A percentile compares a stretch with the other conserved stretches of the same genome.
These are phyloP conservation scores for Colletotrichum higginsianum DNA, from an alignment of 2,329 filamentous ascomycete genomes.

Conservation along the genomic window DNA sequence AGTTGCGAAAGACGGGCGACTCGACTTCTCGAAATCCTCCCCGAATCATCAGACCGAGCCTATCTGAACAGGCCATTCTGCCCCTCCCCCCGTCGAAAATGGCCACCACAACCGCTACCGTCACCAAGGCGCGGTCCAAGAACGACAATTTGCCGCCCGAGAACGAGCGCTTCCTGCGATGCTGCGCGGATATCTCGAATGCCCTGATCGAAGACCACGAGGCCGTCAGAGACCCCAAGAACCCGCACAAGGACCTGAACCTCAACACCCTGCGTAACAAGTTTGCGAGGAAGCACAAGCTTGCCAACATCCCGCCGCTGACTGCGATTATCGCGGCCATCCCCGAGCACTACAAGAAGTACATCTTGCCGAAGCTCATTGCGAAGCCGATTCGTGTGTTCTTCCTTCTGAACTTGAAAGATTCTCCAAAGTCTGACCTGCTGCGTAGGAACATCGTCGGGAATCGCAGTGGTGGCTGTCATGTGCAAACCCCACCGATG, in stretches of 20 bases:
- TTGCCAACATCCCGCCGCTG: constrained; percentile 89
- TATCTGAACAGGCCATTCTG: too few species aligned
- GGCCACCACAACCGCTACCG: constrained; percentile 71
- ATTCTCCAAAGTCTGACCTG: background rate
- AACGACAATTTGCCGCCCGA: constrained; percentile 86
- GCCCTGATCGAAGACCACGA: constrained; percentile 96
- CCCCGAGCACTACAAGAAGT: constrained; percentile 99
- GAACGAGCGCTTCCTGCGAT: constrained; percentile 93
- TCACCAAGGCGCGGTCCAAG: constrained; percentile 74
- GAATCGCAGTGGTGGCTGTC: constrained; percentile 97
- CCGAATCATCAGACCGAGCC: background rate
- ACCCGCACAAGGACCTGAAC: constrained; percentile 88
- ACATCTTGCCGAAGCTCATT: constrained; percentile 95
- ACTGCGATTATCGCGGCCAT: constrained; percentile 98
- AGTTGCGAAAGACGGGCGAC: too few species aligned
- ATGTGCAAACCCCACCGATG: constrained; percentile 99
- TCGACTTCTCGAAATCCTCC: background rate
- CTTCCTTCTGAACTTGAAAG: background rate
- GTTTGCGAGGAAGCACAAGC: constrained; percentile 91
- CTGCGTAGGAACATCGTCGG: constrained; percentile 85
- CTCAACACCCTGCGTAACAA: constrained; percentile 90
- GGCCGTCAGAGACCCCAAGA: constrained; percentile 79
- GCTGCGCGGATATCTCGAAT: constrained; percentile 95
- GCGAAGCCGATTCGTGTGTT: constrained; percentile 91
- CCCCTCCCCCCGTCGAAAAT: constrained; percentile 46